phyloP scores from a whole-genome alignment of 176 grass and related monocot species.

The Avena insularis region DNA sequence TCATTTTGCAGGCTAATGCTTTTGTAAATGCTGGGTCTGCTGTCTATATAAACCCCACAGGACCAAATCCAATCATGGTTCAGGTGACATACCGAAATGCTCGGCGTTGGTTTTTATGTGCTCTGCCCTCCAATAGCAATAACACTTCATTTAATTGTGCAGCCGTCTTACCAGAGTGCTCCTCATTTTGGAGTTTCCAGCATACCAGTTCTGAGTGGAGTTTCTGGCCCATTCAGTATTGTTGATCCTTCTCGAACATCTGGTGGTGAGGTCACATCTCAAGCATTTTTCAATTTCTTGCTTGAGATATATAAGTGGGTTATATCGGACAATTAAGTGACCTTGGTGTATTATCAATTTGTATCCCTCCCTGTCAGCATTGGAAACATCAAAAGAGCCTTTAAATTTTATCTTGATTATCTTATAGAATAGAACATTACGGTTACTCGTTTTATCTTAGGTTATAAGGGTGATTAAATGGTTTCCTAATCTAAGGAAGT shows the following conservation, averaged over 20 bases:
- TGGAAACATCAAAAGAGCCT: background rate
- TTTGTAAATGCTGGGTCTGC: slow-evolving; percentile 89
- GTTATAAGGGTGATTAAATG: slow-evolving; percentile 9
- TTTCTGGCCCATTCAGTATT: slow-evolving; percentile 64
- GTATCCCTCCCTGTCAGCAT: background rate
- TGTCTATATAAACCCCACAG: slow-evolving; percentile 83
- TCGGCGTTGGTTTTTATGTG: slow-evolving; percentile 31
- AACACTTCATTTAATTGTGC: slow-evolving; percentile 35
- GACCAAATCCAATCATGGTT: slow-evolving; percentile 99
- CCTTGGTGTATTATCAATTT: background rate
- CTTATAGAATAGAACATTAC: background rate
- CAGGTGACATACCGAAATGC: slow-evolving; percentile 61
- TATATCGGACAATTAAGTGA: background rate
- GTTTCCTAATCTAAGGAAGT: slow-evolving; percentile 13
- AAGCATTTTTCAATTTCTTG: background rate
- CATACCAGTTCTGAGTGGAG: slow-evolving; percentile 64
- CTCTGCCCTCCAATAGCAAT: slow-evolving; percentile 15
- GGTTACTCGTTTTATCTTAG: background rate
- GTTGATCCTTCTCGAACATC: slow-evolving; percentile 61
- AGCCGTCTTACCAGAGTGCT: slow-evolving; percentile 83
- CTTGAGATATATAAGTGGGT: background rate
- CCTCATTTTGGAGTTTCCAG: slow-evolving; percentile 57
- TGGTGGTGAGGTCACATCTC: slow-evolving; percentile 48
- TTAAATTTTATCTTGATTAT: slow-evolving; percentile 2
- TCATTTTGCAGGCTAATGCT: slow-evolving; percentile 67